These are phyloP conservation scores for Schizophyllum commune DNA, from an alignment of 1,284 basidiomycete species.

Conservation along the genomic window DNA sequence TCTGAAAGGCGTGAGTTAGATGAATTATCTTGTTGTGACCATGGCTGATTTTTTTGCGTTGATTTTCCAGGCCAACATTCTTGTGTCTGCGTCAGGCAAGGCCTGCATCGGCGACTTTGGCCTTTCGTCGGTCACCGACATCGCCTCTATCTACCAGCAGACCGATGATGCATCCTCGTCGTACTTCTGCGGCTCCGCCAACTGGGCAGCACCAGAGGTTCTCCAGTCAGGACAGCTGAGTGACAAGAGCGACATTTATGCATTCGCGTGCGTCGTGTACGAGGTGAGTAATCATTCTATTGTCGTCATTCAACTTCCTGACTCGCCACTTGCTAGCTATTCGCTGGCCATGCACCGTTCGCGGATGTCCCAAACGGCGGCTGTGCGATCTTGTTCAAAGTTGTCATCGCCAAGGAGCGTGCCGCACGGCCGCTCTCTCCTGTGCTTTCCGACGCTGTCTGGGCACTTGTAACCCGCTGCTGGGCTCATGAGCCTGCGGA, in stretches of 20 bases:
- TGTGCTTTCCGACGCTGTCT: conserved; percentile 7
- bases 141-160: conserved; percentile 4
- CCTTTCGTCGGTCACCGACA: conserved; percentile 12
- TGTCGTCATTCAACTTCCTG: background rate
- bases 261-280: conserved; percentile 19
- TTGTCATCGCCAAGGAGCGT: conserved; percentile 8
- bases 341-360: conserved; percentile 13
- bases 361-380: conserved; percentile 7
- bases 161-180: conserved; percentile 1
- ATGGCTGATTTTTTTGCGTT: background rate
- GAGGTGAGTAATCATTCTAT: conserved; percentile 12
- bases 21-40: background rate
- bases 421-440: conserved; percentile 7
- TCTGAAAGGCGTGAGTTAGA: conserved; percentile 26
- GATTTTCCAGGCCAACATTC: conserved; percentile 23
- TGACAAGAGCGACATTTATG: conserved; percentile 19
- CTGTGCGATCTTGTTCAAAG: conserved; percentile 7
- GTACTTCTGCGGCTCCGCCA: conserved; percentile 8
- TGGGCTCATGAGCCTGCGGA: conserved; percentile 9
- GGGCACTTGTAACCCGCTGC: conserved; percentile 9
- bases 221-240: conserved; percentile 10
- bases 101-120: conserved; percentile 26
- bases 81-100: conserved; percentile 17
- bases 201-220: conserved; percentile 18
- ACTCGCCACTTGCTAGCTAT: conserved; percentile 4